Evolutionary conservation across 257 asterid genomes (phyloP), one percentile per base, ranked within the genome.

Genomic region (Gynochthodes officinalis): DNA sequence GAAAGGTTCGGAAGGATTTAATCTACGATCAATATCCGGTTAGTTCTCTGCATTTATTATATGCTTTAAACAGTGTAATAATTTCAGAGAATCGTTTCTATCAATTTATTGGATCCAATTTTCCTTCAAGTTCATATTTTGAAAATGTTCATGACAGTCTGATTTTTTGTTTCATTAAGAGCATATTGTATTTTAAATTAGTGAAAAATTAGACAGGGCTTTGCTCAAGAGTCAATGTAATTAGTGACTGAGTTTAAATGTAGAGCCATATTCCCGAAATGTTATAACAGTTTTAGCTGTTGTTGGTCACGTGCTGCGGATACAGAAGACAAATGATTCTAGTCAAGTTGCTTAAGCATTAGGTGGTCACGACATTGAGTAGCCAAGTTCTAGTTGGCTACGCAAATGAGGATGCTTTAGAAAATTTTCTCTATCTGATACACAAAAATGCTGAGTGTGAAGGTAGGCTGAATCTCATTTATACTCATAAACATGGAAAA

Each of bases 11-110:
- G 50, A 90, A 84, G 79, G 97, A 88, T 76, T 83, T 90, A 64
- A 87, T 88, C 43, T 90, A 87, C 48, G 98, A 95, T 74, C 99
- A 95, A 65, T 95, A 86, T 80, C 97, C 99, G 70, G 89, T 84
- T 48, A 77, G 86, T 81, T 71, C 70, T 57, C 28, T 58, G 35
- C 42, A 5, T 0, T 49, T 75, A 64, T 69, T 64, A 67, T 10
- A 43, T 64, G 9, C 13, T 14, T 28, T 44, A 33, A 7, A 30
- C 16, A 32, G 16, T 62, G 1, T 25, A 30, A 62, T 7, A 21
- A 8, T 4, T 58, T 58, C 3, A 35, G 52, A 12, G n/a, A 15
- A 33, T 37, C 1, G 3, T 1, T 60, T 32, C 21, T 60, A 11
- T 33, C 18, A 57, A 32, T 54, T 33, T 19, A 21, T 61, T 30